phyloP scores from a whole-genome alignment of 495 filamentous ascomycete species.

The Cercophora scortea region DNA sequence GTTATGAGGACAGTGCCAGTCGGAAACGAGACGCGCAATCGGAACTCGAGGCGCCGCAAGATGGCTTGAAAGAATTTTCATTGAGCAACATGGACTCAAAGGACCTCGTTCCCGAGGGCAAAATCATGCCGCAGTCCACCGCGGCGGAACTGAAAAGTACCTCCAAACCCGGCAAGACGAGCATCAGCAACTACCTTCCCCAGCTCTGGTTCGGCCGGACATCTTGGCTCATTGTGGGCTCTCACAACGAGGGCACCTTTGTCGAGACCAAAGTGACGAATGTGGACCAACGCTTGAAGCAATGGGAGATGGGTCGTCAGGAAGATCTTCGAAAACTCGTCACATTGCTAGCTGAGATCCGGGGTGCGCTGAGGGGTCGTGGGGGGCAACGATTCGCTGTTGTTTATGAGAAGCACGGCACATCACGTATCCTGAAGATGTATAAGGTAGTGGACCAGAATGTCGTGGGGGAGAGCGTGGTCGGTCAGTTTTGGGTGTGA shows the following conservation, averaged over 20 bases:
- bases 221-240: not conserved
- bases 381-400: not conserved
- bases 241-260: constrained; percentile 1
- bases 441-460: not conserved
- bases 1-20: not conserved
- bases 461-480: not conserved
- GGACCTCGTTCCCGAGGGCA: not conserved
- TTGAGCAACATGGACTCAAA: not conserved
- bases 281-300: not conserved
- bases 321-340: not conserved
- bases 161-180: not conserved
- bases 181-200: not conserved
- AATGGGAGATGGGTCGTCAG: constrained; percentile 2
- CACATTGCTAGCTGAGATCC: not conserved
- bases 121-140: not conserved
- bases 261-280: not conserved
- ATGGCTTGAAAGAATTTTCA: not conserved
- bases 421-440: not conserved
- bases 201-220: constrained; percentile 9
- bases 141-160: constrained; percentile 3
- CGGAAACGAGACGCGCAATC: not conserved
- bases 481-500: not conserved
- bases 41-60: not conserved
- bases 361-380: not conserved
- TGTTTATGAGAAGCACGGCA: constrained; percentile 1